Base-by-base conservation (phyloP, 257 asterid species). In the Knoxia roxburghii region DNA sequence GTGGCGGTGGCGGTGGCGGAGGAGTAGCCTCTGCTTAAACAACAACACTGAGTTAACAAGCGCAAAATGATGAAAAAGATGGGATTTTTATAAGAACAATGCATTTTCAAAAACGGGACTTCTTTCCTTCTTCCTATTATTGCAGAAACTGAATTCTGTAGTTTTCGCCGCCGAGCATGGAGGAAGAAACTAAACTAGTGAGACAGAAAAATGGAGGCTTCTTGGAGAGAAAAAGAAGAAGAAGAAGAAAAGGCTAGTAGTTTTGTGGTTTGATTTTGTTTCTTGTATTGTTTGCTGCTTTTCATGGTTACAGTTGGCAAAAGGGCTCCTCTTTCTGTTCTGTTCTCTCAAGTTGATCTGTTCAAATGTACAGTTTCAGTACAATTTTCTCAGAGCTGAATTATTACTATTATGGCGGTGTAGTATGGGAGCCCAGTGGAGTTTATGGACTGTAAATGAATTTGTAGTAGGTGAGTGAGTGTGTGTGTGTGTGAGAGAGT, bases 1-100 rank as follows among this genome's bases (percentile, higher is more conserved):
- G 41, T 37, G 74, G 84, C 26, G 75, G 78, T 52, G 76, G 78
- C 7, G 58, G 67, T 27, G 41, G 41, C 9, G 74, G 67, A 21
- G 41, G 63, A 37, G 61, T 40, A 33, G 65, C 67, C 4, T 32
- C 18, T n/a, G 11, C 61, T 24, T 12, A 52, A 24, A 2, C 68
- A 27, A 58, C 61, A 62, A n/a, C n/a, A n/a, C n/a, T 5, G 27
- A 56, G 48, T 37, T 20, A 46, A 48, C 23, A 37, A 71, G 18
- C 24, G 41, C 62, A 54, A 11, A 56, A 14, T 23, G 59, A 69
- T 55, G 70, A 20, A 30, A 56, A 43, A 61, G 68, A 20, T 30
- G 2, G 21, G 72, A 73, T 70, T 70, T 4, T 73, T 15, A 27
- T 12, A 30, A 23, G 15, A 59, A 1, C 33, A 30, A 13, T 0